Evolutionary conservation across 495 filamentous ascomycete species (phyloP), one percentile per base, ranked within the genome.

Genomic region (Annulohypoxylon moriforme): DNA sequence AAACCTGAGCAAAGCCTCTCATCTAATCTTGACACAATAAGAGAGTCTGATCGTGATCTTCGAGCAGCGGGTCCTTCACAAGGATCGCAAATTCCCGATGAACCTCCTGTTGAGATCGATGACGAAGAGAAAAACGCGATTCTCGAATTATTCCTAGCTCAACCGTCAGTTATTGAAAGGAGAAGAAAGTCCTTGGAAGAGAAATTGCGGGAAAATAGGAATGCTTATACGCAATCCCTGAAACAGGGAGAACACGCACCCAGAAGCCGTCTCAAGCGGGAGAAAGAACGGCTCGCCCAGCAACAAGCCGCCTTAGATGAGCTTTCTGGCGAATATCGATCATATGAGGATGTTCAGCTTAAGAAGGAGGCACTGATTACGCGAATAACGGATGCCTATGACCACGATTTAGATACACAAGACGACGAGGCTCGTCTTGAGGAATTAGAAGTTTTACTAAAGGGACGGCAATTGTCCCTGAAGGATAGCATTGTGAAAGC

Each of bases 351-450:
- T 2, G 52, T 83, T 22, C 67, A 56, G 27, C 53, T 47, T 8
- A 75, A 80, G 63, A 76, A 73, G n/a, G 75, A 83, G 11, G 63
- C 73, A 0, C 67, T 84, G 2, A 69, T 82, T n/a, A 60, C 72
- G 14, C 72, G 78, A 20, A 77, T 85, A 27, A 71, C 60, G 2
- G 70, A 80, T 24, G 79, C 79, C 1, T 85, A 82, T 67, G 75
- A 70, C 16, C 71, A 81, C 5, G 77, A 77, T 11, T 29, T 77
- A 4, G 80, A 85, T 50, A 83, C 74, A 3, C 69, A 75, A 4
- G 77, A 80, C 11, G 78, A 83, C 7, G 82, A 85, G 59, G 62
- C 53, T 3, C 75, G 72, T 25, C 59, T 83, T 18, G 80, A 82
- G 53, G 71, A 77, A 18, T 34, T 84, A 8, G 77, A 72, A 20